phyloP scores from a whole-genome alignment of 2,329 filamentous ascomycete species.

The Thelonectria blattea region DNA sequence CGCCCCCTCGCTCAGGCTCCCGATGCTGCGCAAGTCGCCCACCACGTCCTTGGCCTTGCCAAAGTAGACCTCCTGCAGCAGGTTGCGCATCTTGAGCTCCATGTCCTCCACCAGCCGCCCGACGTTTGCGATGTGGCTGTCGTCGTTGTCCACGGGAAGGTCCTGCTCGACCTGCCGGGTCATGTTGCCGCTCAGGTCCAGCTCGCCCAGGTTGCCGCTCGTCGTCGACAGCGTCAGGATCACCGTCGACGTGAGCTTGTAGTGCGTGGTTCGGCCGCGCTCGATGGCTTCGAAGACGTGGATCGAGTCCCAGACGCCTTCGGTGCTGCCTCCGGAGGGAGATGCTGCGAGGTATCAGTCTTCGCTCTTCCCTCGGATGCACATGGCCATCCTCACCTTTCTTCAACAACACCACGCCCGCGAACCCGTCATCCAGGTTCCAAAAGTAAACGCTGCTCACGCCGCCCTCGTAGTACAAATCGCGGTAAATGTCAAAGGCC shows the following conservation, averaged over 20 bases:
- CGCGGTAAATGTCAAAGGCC: slow-evolving; percentile 95
- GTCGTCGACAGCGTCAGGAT: slow-evolving; percentile 82
- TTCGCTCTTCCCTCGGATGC: no score
- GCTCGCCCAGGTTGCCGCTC: slow-evolving; percentile 69
- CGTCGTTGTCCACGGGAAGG: slow-evolving; percentile 85
- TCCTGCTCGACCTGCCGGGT: slow-evolving; percentile 95
- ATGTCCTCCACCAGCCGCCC: slow-evolving; percentile 96
- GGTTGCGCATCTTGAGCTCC: slow-evolving; percentile 99
- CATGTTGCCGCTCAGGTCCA: slow-evolving; percentile 97
- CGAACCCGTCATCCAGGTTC: slow-evolving; percentile 98
- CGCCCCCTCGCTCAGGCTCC: slow-evolving; percentile 82
- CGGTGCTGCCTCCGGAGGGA: slow-evolving; percentile 67
- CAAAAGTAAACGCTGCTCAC: slow-evolving; percentile 97
- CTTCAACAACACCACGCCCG: slow-evolving; percentile 93
- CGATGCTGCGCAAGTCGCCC: slow-evolving; percentile 88
- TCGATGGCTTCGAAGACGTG: slow-evolving; percentile 98
- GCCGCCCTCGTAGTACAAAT: slow-evolving; percentile 96
- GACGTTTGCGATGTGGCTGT: slow-evolving; percentile 94
- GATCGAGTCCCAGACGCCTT: slow-evolving; percentile 96
- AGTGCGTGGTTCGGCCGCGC: slow-evolving; percentile 88
- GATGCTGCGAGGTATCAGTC: slow-evolving; percentile 58
- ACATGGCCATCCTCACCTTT: no score
- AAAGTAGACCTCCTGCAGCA: slow-evolving; percentile 98
- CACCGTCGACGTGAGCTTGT: slow-evolving; percentile 96
- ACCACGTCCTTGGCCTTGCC: slow-evolving; percentile 99